Evolutionary conservation across 306 rosid genomes (phyloP), one percentile per base, ranked within the genome.

Genomic region (cucumber (Cucumis sativus)): DNA sequence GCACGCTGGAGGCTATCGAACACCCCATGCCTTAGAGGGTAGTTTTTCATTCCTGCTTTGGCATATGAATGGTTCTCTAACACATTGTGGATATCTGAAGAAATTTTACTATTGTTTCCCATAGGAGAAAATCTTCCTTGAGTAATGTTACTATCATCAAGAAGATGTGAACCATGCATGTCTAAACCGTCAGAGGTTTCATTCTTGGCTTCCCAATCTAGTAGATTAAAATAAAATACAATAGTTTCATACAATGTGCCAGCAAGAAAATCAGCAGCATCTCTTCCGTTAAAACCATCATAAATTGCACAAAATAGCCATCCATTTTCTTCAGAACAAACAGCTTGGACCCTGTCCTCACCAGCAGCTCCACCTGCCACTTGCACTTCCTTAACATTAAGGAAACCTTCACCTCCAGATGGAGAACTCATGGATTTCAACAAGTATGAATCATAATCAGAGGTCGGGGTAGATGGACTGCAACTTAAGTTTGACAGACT

Each of bases 311-410:
- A 92, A 85, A 88, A 92, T 67, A 96, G 96, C 99, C 98, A 96
- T 4, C 96, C 99, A 76, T 91, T 88, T 83, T 96, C 99, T 86
- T 96, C 99, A 71, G 97, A 96, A 84, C 98, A 96, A 69, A 92
- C 98, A 5, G 98, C 99, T 80, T 96, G 99, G 82, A 96, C 99
- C 86, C 99, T 88, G 79, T 96, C 99, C 86, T 96, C 99, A 69
- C 99, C 99, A 23, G 99, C 99, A 75, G 99, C 98, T 81, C 99
- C 99, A 85, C 99, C 99, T 6, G 97, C 99, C 56, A 96, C 97
- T 87, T 96, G 99, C 77, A 96, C 83, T 85, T 96, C 99, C 77
- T 74, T 68, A 25, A 85, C 87, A 86, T 76, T 91, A 78, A 96
- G 97, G 80, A 91, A 96, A 70, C 93, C 84, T 81, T 92, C 96